A percentile compares a stretch with the other conserved stretches of the same genome.
Conservation (phyloP, 139 green algal species). For the Yamagishiella unicocca region DNA sequence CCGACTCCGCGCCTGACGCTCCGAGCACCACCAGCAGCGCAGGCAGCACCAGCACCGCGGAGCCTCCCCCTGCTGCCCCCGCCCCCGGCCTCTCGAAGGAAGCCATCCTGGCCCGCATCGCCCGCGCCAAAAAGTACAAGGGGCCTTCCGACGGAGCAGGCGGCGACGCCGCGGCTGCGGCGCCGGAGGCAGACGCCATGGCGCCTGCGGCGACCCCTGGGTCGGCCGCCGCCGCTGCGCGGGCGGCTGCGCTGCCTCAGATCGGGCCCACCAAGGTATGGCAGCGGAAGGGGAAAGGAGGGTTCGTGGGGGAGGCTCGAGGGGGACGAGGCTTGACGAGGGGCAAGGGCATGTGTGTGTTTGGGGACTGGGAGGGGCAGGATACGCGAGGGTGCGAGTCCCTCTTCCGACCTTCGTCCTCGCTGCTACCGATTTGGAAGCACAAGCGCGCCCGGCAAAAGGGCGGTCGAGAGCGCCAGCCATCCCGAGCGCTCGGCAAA, state of each 20-base stretch:
- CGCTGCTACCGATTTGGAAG: too few species aligned
- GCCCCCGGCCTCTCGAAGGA: slow-evolving; percentile 1
- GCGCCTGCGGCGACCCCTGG: not conserved
- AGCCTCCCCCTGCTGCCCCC: not conserved
- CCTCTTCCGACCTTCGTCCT: too few species aligned
- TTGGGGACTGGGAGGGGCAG: too few species aligned
- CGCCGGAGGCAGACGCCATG: not conserved
- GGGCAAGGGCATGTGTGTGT: too few species aligned
- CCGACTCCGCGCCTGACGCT: not conserved
- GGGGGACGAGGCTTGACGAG: too few species aligned
- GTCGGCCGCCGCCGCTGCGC: not conserved
- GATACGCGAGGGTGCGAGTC: too few species aligned
- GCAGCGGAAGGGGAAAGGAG: too few species aligned
- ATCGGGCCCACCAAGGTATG: not conserved
- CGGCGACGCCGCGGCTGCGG: not conserved
- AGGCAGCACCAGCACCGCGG: not conserved
- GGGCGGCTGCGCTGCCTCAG: not conserved
- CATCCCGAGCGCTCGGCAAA: too few species aligned
- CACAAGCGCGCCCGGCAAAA: too few species aligned
- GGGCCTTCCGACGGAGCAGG: not conserved
- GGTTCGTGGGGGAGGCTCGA: too few species aligned
- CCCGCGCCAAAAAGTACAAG: slow-evolving; percentile 44
- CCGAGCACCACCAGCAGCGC: not conserved
- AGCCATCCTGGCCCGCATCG: slow-evolving; percentile 30
- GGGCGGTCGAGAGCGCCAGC: too few species aligned